These are phyloP conservation scores for Diaporthe citrichinensis DNA, from an alignment of 2,329 filamentous ascomycete genomes.

Conservation along the genomic window DNA sequence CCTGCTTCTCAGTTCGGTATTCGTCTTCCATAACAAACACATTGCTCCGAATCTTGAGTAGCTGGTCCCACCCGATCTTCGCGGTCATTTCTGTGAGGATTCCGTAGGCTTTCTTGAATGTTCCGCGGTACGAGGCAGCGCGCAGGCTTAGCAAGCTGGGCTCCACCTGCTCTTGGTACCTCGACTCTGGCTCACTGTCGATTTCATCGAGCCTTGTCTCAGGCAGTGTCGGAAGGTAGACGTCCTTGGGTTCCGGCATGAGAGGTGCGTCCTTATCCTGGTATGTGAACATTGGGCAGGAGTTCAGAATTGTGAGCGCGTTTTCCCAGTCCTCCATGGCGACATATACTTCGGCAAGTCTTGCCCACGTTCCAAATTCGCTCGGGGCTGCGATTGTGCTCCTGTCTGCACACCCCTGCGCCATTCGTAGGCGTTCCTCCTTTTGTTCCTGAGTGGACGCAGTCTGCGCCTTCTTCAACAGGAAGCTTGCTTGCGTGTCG, in stretches of 20 bases:
- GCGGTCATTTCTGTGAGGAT: slow-evolving; percentile 96
- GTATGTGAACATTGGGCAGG: slow-evolving; percentile 99
- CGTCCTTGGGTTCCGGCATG: slow-evolving; percentile 92
- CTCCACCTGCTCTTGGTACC: slow-evolving; percentile 88
- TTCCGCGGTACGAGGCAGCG: slow-evolving; percentile 92
- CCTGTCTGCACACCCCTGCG: slow-evolving; percentile 92
- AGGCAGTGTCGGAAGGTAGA: slow-evolving; percentile 86
- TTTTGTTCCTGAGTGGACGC: slow-evolving; percentile 68
- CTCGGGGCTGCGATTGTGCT: slow-evolving; percentile 95
- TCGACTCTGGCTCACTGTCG: slow-evolving; percentile 87
- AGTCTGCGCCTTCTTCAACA: slow-evolving; percentile 82
- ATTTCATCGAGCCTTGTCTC: slow-evolving; percentile 97
- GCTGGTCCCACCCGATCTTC: slow-evolving; percentile 97
- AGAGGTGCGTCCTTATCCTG: slow-evolving; percentile 97
- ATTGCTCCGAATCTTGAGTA: slow-evolving; percentile 93
- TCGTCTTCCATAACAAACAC: slow-evolving; percentile 99
- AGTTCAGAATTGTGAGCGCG: slow-evolving; percentile 94
- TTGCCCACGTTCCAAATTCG: slow-evolving; percentile 97
- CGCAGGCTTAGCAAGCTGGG: slow-evolving; percentile 87
- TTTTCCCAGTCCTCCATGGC: slow-evolving; percentile 97
- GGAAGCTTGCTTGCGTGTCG: slow-evolving; percentile 93
- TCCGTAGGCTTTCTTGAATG: slow-evolving; percentile 94
- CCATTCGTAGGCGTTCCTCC: slow-evolving; percentile 83
- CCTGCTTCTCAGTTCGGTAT: slow-evolving; percentile 89
- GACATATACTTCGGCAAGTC: slow-evolving; percentile 93